Base-by-base conservation (phyloP, 2,329 filamentous ascomycete genomes). In the Leptographium wingfieldii region DNA sequence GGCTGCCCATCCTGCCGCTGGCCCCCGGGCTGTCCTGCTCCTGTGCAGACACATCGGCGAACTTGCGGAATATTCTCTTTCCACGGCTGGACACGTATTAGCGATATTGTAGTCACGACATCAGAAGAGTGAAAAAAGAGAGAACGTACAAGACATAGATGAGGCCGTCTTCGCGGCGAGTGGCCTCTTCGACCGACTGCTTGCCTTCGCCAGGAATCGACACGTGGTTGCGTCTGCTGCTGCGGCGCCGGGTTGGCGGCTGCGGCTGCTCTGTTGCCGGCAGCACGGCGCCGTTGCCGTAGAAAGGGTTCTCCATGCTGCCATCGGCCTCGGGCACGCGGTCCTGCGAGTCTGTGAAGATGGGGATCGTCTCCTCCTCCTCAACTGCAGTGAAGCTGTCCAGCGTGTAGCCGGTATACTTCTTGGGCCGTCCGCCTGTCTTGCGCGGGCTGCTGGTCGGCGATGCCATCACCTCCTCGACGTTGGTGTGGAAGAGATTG, bases 311-410 rank as follows among this genome's bases (percentile, higher is more conserved):
- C 31, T 85, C 83, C 7, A 76, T 73, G 65, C 78, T 83, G n/a
- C 73, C 69, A 66, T 90, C 87, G 51, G 82, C 74, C 63, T 84
- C 80, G 25, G 89, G 89, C 51, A 91, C 72, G 59, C 86, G 84
- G 65, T 95, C 91, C 64, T 90, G 86, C 0, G 88, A 83, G 70
- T 94, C 88, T 49, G 86, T 91, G 69, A 84, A 92, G 67, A 92
- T 89, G 64, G 81, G 71, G 65, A 92, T 88, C n/a, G 77, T 70
- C 51, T 78, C 75, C 51, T 82, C 78, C 9, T 77, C 73, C n/a
- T 80, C 78, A 57, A 83, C 80, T 9, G 72, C 78, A 29, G 72
- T 74, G 68, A 86, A 85, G 71, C 81, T 85, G 63, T 81, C 79
- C 64, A 85, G 67, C 12, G 77, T 74, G 52, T 79, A 72, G 57